Evolutionary conservation across 2,329 filamentous ascomycete species (phyloP), one percentile per base, ranked within the genome.

Genomic region (Tolypocladium album): DNA sequence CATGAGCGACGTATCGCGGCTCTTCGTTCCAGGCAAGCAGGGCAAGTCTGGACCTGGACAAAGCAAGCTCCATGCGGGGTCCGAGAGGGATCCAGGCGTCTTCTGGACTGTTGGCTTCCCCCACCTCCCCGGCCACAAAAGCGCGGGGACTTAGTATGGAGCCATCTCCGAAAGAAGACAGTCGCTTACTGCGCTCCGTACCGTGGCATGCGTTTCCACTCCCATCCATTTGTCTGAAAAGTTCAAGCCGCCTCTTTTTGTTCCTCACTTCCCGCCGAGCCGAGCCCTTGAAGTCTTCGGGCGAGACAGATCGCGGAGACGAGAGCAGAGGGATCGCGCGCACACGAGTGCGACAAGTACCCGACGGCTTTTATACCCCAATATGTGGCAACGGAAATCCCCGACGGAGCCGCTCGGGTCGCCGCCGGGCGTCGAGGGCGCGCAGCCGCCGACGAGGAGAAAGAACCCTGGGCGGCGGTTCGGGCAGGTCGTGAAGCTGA

Each of bases 401-500:
- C 62, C 65, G 24, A 59, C 63, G 9, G 55, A 62, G 36, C 56
- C 62, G 36, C 59, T 61, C 52, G 55, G 52, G 38, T 61, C 60
- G 43, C 58, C 62, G 8, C 42, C 61, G 1, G 55, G 45, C 45
- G 24, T 38, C 11, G 40, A 43, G 43, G 38, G 20, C 22, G 59
- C 45, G 36, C 47, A 50, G 24, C 31, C 59, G 15, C 58, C 61
- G 34, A 61, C 58, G 58, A 60, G 62, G 22, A 71, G 70, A 61
- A 72, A 67, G 63, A 74, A 79, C 63, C 72, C 78, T 4, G 79
- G 76, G 55, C 77, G 78, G 4, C 82, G 88, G 61, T 81, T 91
- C 66, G 88, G 82, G 45, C 89, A 92, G 72, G 87, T 90, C 64
- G 80, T 92, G 59, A 86, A 84, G 69, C 80, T 93, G 60, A 88